A percentile compares a stretch with the other conserved stretches of the same genome.
Conservation (phyloP, 148 eudicot species). For the Rhododendron molle region DNA sequence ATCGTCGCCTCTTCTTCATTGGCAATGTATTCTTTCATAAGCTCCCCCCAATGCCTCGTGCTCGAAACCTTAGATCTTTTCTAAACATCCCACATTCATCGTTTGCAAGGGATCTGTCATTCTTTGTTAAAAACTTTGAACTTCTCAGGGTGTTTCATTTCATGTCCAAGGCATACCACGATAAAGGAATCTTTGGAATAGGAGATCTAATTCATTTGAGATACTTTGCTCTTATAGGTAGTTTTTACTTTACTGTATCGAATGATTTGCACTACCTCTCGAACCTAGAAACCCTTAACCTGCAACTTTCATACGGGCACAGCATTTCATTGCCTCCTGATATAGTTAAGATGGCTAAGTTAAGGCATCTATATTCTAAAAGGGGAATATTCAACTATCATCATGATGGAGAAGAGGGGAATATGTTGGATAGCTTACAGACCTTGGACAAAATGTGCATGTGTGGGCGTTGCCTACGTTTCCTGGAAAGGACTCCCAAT, state of each 20-base stretch:
- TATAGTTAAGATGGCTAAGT: background rate
- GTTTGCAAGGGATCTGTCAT: fast-evolving
- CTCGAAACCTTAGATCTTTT: background rate
- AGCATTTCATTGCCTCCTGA: background rate
- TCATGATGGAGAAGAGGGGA: background rate
- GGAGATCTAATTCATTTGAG: background rate
- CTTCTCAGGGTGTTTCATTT: background rate
- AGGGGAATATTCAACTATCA: background rate
- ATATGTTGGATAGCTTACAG: background rate
- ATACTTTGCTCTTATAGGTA: too few species aligned
- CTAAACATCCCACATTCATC: too few species aligned
- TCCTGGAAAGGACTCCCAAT: background rate
- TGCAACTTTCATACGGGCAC: fast-evolving
- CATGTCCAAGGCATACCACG: too few species aligned
- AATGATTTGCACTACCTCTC: background rate
- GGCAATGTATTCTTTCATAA: background rate
- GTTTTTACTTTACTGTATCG: too few species aligned
- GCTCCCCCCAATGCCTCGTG: background rate
- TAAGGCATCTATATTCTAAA: background rate
- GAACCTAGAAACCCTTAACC: background rate
- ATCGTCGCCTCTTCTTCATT: background rate
- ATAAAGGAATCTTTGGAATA: too few species aligned
- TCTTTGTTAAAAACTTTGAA: background rate
- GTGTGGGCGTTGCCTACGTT: background rate
- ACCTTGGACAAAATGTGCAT: background rate